A percentile compares a stretch with the other conserved stretches of the same genome.
Evolutionary conservation across 164 flowering plant genomes (phyloP).

Genomic region (Saururus chinensis): DNA sequence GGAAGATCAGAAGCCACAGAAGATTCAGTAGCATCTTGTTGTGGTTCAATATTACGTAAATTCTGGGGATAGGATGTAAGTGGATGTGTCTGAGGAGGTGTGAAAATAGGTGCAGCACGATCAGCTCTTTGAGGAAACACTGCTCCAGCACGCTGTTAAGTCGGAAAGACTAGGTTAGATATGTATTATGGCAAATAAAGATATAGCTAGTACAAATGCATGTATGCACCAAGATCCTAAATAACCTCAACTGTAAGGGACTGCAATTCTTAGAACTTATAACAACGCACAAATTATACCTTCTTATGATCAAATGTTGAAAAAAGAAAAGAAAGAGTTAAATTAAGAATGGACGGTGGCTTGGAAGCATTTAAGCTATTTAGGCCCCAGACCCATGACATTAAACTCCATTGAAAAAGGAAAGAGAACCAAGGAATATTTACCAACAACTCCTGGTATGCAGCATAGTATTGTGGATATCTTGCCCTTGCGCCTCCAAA

Average conservation of each 20-base stretch:
- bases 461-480: conserved; percentile 88
- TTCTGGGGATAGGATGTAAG: conserved; percentile 60
- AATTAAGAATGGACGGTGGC: not conserved
- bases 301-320: not conserved
- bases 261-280: too few relatives aligned
- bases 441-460: conserved; percentile 94
- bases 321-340: too few relatives aligned
- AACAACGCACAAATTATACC: too few relatives aligned
- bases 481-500: conserved; percentile 96
- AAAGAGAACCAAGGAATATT: conserved; percentile 2
- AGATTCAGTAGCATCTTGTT: conserved; percentile 48
- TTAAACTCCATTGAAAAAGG: not conserved
- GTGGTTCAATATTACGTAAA: conserved; percentile 37
- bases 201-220: too few relatives aligned
- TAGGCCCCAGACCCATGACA: not conserved
- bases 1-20: conserved; percentile 78
- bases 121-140: conserved; percentile 89
- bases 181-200: not conserved
- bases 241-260: too few relatives aligned
- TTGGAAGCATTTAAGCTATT: not conserved
- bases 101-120: conserved; percentile 70
- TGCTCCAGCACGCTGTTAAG: conserved; percentile 86
- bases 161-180: not conserved
- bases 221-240: too few relatives aligned
- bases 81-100: conserved; percentile 89